Evolutionary conservation across 2,329 filamentous ascomycete species (phyloP), one percentile per base, ranked within the genome.

Genomic region (Didymella lethalis): DNA sequence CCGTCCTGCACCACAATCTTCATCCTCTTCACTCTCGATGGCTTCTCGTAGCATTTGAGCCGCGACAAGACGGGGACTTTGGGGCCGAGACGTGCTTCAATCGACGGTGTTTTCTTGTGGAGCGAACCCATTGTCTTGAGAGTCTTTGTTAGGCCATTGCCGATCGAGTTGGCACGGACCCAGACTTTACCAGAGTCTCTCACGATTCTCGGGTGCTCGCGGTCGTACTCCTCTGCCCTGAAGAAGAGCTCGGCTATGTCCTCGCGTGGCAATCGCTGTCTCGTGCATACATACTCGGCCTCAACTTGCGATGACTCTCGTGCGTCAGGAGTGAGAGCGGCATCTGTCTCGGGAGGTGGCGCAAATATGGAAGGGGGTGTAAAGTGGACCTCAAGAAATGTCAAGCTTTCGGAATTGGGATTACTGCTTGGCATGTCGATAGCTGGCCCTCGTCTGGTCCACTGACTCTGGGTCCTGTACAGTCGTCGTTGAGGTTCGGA

Each of bases 11-110:
- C 45, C 2, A 32, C 45, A 18, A 58, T 53, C 6, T 41, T 16
- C 7, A 54, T 16, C 49, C 55, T 44, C 40, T 49, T 58, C 10
- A 40, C 12, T 10, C 18, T 38, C 1, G 28, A 32, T 12, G 49
- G 55, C 40, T 58, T 58, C 45, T 58, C 49, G 14, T 58, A 53
- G 23, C 52, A 34, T 29, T 29, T 29, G n/a, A 53, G 28, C 6
- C 23, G 49, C 5, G 49, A 45, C 3, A 25, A 46, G 7, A 48
- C 23, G 8, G 55, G 44, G n/a, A 41, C 16, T 10, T 28, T 50
- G 14, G 16, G 23, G 7, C 43, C 16, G 7, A 52, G 29, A 2
- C 54, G 43, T n/a, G 44, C 36, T 36, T 57, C 44, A 31, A 44
- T 48, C 1, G 54, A 52, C 0, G 48, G 32, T 2, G 25, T 45